These are phyloP conservation scores for Paramecium biaurelia DNA, from an alignment of 73 alveolate genomes.

Conservation along the genomic window DNA sequence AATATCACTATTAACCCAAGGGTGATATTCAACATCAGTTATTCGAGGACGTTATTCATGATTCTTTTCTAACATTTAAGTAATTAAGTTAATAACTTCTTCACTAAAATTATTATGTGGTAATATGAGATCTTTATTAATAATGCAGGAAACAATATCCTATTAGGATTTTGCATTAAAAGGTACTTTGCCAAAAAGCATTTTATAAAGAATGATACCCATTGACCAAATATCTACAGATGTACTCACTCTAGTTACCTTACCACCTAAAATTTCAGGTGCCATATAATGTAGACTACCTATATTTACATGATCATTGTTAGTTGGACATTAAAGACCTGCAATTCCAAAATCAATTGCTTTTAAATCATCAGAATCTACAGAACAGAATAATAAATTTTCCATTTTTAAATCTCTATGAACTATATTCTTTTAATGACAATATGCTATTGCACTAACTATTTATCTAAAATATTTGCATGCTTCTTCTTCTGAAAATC, in stretches of 20 bases:
- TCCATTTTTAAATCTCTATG: slow-evolving; percentile 88
- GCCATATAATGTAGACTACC: slow-evolving; percentile 77
- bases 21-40: slow-evolving; percentile 53
- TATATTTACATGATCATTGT: slow-evolving; percentile 64
- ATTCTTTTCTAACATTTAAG: slow-evolving; percentile 52
- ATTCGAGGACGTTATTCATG: slow-evolving; percentile 47
- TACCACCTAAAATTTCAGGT: slow-evolving; percentile 70
- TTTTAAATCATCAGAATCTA: slow-evolving; percentile 58
- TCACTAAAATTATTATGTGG: neutral
- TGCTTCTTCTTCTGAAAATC: slow-evolving; percentile 70
- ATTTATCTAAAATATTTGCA: slow-evolving; percentile 68
- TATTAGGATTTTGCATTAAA: slow-evolving; percentile 59
- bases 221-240: slow-evolving; percentile 70
- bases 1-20: slow-evolving; percentile 45
- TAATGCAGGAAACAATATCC: slow-evolving; percentile 8
- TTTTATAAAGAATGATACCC: slow-evolving; percentile 64
- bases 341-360: slow-evolving; percentile 75
- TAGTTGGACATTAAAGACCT: slow-evolving; percentile 60
- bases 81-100: slow-evolving; percentile 38
- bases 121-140: slow-evolving; percentile 42
- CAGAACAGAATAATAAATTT: slow-evolving; percentile 66
- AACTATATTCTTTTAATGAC: slow-evolving; percentile 69
- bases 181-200: slow-evolving; percentile 65
- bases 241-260: slow-evolving; percentile 41
- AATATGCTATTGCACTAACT: slow-evolving; percentile 70